These are phyloP conservation scores for Sideroxylon spinosum DNA, from an alignment of 179 eudicot genomes.

Conservation along the genomic window DNA sequence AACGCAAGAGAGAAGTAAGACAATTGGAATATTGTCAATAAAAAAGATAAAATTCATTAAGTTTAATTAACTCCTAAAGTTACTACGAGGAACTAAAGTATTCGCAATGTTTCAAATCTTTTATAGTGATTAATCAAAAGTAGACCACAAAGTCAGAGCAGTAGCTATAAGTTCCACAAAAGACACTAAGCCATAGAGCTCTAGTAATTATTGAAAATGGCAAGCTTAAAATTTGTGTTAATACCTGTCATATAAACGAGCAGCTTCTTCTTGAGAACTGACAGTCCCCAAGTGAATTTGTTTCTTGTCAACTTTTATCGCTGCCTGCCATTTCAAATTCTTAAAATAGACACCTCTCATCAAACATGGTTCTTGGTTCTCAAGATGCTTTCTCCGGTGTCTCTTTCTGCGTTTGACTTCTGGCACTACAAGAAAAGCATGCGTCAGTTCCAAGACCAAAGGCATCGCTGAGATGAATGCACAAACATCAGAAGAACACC, in stretches of 20 bases:
- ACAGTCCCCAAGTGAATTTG: conserved; percentile 95
- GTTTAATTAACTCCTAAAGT: neutral
- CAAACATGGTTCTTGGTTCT: conserved; percentile 44
- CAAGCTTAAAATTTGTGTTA: neutral
- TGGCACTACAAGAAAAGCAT: conserved; percentile 13
- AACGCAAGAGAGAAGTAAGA: neutral
- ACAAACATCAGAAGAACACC: neutral
- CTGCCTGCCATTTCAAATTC: conserved; percentile 96
- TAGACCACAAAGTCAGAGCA: neutral
- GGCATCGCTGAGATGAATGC: neutral
- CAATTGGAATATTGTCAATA: neutral
- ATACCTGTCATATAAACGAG: conserved; percentile 84
- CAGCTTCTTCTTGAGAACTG: conserved; percentile 77
- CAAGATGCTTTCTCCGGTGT: conserved; percentile 53
- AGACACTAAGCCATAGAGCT: neutral
- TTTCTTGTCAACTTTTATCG: conserved; percentile 90
- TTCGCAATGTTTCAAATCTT: neutral
- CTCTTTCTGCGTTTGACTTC: conserved; percentile 66
- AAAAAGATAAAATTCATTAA: neutral
- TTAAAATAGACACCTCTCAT: conserved; percentile 87
- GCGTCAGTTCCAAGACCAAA: neutral
- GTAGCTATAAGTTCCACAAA: neutral
- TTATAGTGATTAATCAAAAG: neutral
- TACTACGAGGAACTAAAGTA: neutral
- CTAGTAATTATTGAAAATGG: neutral